These are phyloP conservation scores for Nigrospora oryzae DNA, from an alignment of 2,329 filamentous ascomycete species.

Conservation along the genomic window DNA sequence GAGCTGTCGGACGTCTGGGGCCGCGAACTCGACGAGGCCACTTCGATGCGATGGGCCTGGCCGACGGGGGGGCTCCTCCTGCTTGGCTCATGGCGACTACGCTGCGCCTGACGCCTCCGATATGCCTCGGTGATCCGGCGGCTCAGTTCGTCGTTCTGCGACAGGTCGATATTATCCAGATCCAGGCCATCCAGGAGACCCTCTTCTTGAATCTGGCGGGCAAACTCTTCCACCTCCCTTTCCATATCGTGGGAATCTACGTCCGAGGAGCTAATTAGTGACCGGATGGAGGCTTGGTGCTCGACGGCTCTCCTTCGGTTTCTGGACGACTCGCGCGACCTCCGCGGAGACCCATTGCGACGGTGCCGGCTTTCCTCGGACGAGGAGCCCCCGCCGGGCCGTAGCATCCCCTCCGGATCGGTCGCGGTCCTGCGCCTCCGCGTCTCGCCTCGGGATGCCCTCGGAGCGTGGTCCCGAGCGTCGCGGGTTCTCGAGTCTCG, in stretches of 20 bases:
- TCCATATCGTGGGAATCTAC: constrained; percentile 72
- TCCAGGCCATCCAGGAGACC: constrained; percentile 83
- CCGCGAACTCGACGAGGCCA: constrained; percentile 14
- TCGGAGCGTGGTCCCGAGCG: constrained; percentile 13
- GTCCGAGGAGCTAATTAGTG: constrained; percentile 72
- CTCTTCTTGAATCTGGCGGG: constrained; percentile 81
- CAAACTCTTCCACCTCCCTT: constrained; percentile 82
- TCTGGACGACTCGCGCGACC: constrained; percentile 26
- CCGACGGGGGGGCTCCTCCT: constrained; percentile 33
- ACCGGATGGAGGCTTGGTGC: constrained; percentile 83
- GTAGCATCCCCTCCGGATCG: constrained; percentile 27
- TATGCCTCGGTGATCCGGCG: constrained; percentile 88
- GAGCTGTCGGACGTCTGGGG: constrained; percentile 13
- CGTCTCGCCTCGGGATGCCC: constrained; percentile 20
- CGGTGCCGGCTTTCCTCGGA: constrained; percentile 25
- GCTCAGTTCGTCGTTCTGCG: constrained; percentile 81
- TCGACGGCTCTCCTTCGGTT: constrained; percentile 56
- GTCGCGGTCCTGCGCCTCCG: constrained; percentile 13
- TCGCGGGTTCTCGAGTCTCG: constrained; percentile 16
- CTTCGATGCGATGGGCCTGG: constrained; percentile 26
- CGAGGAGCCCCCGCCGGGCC: constrained; percentile 23
- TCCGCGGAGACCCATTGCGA: constrained; percentile 36
- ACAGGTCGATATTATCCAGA: constrained; percentile 75
- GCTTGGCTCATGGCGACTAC: constrained; percentile 38
- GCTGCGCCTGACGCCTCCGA: constrained; percentile 62